Evolutionary conservation across 805 yeast species (phyloP).

Genomic region (Barnettozyma wickerhamii): DNA sequence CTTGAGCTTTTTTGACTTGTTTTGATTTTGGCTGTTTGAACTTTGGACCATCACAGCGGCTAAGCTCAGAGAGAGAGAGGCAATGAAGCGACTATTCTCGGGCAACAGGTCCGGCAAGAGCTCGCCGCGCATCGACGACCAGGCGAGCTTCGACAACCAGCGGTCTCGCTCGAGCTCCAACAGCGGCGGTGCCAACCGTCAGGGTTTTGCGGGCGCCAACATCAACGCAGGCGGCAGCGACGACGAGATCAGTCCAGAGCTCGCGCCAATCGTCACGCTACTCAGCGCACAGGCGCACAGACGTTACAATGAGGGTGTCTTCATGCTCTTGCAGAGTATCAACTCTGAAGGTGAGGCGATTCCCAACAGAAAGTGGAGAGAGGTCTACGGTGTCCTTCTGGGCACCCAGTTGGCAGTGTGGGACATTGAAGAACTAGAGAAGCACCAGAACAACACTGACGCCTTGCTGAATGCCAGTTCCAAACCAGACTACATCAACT

Average conservation of each 20-base stretch:
- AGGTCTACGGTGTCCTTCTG: conserved; percentile 85
- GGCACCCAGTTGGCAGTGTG: conserved; percentile 93
- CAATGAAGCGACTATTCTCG: conserved; percentile 5
- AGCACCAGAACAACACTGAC: conserved; percentile 39
- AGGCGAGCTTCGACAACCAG: background rate
- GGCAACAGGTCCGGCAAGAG: conserved; percentile 6
- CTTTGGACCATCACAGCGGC: background rate
- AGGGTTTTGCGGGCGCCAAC: no score
- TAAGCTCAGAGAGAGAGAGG: no score
- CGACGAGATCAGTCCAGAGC: conserved; percentile 32
- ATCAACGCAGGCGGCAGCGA: conserved; percentile 3
- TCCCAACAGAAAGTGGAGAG: conserved; percentile 80
- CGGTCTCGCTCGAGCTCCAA: conserved; percentile 3
- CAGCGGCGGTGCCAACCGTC: background rate
- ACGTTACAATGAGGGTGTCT: conserved; percentile 70
- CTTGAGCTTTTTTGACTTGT: no score
- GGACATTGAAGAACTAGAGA: conserved; percentile 70
- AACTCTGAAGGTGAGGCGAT: conserved; percentile 80
- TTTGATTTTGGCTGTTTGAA: no score
- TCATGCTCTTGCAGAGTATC: conserved; percentile 68
- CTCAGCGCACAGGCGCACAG: conserved; percentile 72
- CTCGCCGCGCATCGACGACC: conserved; percentile 5
- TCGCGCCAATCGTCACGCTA: conserved; percentile 67
- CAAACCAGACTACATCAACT: conserved; percentile 83
- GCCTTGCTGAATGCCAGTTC: conserved; percentile 53